These are phyloP conservation scores for Aspergillus funiculosus DNA, from an alignment of 495 filamentous ascomycete species.

Conservation along the genomic window DNA sequence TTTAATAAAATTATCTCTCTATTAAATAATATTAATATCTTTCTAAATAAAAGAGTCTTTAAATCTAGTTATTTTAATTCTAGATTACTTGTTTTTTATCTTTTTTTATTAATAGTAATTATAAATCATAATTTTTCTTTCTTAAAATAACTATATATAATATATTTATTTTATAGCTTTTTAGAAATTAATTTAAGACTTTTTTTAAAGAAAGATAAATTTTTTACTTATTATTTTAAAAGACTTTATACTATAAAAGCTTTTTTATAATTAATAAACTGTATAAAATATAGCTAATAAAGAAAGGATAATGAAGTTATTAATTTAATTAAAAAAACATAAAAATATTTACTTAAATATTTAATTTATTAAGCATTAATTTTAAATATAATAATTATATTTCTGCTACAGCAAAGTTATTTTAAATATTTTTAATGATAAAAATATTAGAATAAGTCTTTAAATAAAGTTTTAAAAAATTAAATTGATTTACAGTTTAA, in stretches of 20 bases:
- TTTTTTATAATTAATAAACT: conserved; percentile 4
- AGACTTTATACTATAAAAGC: conserved; percentile 1
- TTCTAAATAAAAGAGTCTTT: neutral
- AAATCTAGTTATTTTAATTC: neutral
- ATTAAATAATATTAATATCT: neutral
- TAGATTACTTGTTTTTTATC: neutral
- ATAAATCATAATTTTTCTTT: neutral
- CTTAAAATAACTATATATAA: neutral
- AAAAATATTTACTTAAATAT: conserved; percentile 2
- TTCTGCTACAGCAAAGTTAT: no score
- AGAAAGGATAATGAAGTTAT: neutral
- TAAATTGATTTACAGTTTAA: neutral
- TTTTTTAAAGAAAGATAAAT: neutral
- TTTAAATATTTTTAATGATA: no score
- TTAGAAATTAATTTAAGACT: neutral
- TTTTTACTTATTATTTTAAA: conserved; percentile 2
- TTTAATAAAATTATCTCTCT: neutral
- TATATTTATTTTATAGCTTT: neutral
- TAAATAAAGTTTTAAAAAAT: neutral
- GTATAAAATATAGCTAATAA: neutral
- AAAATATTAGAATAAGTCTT: no score
- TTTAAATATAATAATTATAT: no score
- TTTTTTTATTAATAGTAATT: no score
- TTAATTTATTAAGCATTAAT: neutral
- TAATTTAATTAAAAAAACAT: conserved; percentile 5